These are phyloP conservation scores for Ananas comosus DNA, from an alignment of 176 grass and related monocot genomes.

Conservation along the genomic window DNA sequence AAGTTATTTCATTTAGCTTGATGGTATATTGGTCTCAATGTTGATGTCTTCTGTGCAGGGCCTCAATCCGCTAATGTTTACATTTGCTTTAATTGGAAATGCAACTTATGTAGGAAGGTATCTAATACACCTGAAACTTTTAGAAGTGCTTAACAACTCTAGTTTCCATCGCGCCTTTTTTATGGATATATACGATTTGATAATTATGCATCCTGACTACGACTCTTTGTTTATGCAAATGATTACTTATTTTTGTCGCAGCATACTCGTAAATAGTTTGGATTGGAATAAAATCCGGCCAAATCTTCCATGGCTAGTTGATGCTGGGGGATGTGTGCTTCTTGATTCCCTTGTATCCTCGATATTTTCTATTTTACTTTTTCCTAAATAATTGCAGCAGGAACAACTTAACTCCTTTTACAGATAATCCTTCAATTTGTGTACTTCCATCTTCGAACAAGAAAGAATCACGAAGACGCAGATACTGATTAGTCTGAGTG, in stretches of 20 bases:
- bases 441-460: conserved; percentile 42
- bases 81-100: conserved; percentile 86
- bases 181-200: not conserved
- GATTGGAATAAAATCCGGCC: conserved; percentile 71
- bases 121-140: not conserved
- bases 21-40: not conserved
- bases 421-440: conserved; percentile 55
- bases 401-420: conserved; percentile 28
- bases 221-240: not conserved
- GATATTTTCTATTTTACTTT: conserved; percentile 7
- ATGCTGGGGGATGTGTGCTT: conserved; percentile 85
- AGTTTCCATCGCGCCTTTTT: no score
- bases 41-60: conserved; percentile 42
- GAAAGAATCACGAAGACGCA: conserved; percentile 9
- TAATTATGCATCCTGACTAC: no score
- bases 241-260: conserved; percentile 31
- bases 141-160: no score
- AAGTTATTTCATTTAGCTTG: conserved; percentile 19
- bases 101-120: conserved; percentile 88
- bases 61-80: conserved; percentile 88
- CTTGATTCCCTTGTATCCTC: conserved; percentile 96
- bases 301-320: conserved; percentile 92
- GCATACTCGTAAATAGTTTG: conserved; percentile 87
- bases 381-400: conserved; percentile 5
- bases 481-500: not conserved